Percentiles rank a stretch among this genome's conserved stretches.
These are phyloP conservation scores for Scheffersomyces stipitis DNA, from an alignment of 805 yeast species.

Conservation along the genomic window DNA sequence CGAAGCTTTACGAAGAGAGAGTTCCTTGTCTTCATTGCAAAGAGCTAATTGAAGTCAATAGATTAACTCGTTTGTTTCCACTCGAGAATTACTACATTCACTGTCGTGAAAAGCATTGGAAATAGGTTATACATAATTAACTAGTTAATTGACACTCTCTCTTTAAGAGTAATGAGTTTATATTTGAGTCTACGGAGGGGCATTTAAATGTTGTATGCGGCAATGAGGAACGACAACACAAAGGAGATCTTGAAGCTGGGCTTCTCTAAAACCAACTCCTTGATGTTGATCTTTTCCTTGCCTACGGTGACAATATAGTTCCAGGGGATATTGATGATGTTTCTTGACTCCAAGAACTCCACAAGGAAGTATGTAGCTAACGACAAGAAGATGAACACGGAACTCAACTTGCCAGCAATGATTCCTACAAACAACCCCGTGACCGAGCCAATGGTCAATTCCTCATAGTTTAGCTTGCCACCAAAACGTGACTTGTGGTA, in stretches of 20 bases:
- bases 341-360: constrained; percentile 58
- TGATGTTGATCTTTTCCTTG: constrained; percentile 41
- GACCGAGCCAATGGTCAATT: constrained; percentile 62
- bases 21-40: too few species aligned
- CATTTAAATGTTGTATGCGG: constrained; percentile 51
- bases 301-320: constrained; percentile 33
- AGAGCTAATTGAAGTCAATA: background rate
- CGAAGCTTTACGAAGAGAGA: too few species aligned
- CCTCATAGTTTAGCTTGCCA: constrained; percentile 57
- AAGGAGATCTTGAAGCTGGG: constrained; percentile 64
- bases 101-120: background rate
- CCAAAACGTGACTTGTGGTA: constrained; percentile 25
- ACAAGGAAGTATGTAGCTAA: constrained; percentile 40
- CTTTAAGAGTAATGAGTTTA: too few species aligned
- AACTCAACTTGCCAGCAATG: constrained; percentile 59
- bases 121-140: too few species aligned
- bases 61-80: background rate
- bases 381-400: constrained; percentile 50
- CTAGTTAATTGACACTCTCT: too few species aligned
- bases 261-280: constrained; percentile 53
- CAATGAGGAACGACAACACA: constrained; percentile 52
- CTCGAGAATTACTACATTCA: background rate
- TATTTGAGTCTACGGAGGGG: too few species aligned
- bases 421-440: constrained; percentile 60
- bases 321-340: constrained; percentile 51